Base-by-base conservation (phyloP, 1,139 yeast species). In the Candida buenavistaensis region DNA sequence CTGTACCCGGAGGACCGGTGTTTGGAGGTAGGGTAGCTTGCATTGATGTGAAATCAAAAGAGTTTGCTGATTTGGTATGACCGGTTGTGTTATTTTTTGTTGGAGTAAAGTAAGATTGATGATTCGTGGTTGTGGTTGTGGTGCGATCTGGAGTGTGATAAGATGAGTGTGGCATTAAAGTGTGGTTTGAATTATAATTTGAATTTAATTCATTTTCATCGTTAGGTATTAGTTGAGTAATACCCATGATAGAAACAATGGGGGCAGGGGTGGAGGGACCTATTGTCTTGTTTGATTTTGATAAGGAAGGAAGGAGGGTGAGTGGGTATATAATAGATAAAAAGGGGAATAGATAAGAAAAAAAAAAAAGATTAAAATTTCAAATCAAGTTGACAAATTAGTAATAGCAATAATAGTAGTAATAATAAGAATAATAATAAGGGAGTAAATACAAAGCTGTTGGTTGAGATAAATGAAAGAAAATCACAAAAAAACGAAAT, bases 1-100 rank as follows among this genome's bases (percentile, higher is more conserved):
- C 42, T 1, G 66, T 51, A 1, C 70, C 72, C 2, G 71, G 59
- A 6, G 72, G 72, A 3, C 73, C 72, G 0, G 72, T 66, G 38
- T 66, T 64, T 16, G 72, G 70, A 5, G 72, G 72, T 34, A 64
- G 47, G 25, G 52, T 52, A 6, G 47, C 36, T 17, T 40, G 38
- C 14, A 46, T 24, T 5, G 40, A 28, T 5, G 36, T 30, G 7
- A 36, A 35, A 29, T 40, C 44, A 30, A 40, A 35, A 1, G 32
- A 20, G 5, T 15, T 7, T 4, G 21, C 11, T 11, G 26, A 21
- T 26, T 16, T 17, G 19, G 19, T 17, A 17, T 17, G 19, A 7
- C 32, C 23, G 15, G 14, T 23, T 6, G 32, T 19, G 33, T 12
- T 12, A 24, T 16, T 16, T 9, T 16, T 17, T 6, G 10, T 4